Evolutionary conservation across 2,329 filamentous ascomycete species (phyloP), one percentile per base, ranked within the genome.

Genomic region (Rosellinia necatrix): DNA sequence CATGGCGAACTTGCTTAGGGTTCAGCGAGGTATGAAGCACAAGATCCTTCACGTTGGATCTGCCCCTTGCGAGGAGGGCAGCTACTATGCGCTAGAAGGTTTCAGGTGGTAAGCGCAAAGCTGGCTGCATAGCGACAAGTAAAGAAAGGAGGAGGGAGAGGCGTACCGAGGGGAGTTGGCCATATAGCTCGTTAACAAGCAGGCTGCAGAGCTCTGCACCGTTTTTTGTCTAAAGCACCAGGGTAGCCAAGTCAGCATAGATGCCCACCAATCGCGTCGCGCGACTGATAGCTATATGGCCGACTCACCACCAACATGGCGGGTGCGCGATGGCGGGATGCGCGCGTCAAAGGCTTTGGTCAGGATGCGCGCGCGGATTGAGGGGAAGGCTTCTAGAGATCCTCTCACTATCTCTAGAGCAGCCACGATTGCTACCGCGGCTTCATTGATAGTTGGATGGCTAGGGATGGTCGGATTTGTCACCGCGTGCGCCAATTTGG

Each of bases 141-240:
- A 37, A 24, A 37, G 6, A 15, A 19, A 10, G 5, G 13, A 12
- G 24, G 6, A 25, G 21, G 21, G 24, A 27, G 56, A 53, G 49
- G 78, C 88, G 69, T 89, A 97, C 93, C 71, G 91, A 91, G 60
- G 92, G 91, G 56, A 97, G 85, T 76, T 96, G 90, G 70, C 94
- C 94, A 74, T 94, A 93, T 57, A 90, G 82, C 72, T 97, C 92
- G 71, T 92, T 87, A 62, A 97, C 88, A 61, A 97, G 83, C 71
- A 96, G 86, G 78, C 88, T 84, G 79, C 91, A 96, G 70, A 97
- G 90, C 83, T 97, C 91, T 69, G 89, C 86, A 65, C 89, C 82
- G 72, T 89, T 84, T 78, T 91, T 86, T 59, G 84, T 85, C 85
- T 88, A n/a, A 42, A 35, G 50, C 48, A 21, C 44, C n/a, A 6